phyloP scores from a whole-genome alignment of 768 basidiomycete species.

The Cystobasidium tubakii region DNA sequence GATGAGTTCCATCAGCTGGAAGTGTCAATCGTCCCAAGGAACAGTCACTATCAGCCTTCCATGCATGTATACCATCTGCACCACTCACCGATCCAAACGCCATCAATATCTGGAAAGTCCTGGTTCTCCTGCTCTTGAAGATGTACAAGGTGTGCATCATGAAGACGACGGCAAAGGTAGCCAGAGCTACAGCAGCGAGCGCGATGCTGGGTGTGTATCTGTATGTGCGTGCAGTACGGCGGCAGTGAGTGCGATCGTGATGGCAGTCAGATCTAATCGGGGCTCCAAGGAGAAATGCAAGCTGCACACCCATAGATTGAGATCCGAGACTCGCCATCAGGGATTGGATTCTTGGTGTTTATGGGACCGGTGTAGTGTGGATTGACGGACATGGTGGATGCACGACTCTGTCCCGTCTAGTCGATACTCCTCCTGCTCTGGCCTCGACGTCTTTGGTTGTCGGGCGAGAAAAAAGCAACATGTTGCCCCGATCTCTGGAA shows the following conservation, averaged over 20 bases:
- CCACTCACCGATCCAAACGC: constrained; percentile 46
- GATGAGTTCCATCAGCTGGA: constrained; percentile 47
- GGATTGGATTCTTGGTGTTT: constrained; percentile 24
- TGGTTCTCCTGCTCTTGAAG: constrained; percentile 38
- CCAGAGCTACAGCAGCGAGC: constrained; percentile 44
- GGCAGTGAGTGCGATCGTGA: background rate
- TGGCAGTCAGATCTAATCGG: no score
- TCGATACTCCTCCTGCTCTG: no score
- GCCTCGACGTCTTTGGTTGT: no score
- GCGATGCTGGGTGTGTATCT: constrained; percentile 38
- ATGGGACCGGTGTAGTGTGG: constrained; percentile 14
- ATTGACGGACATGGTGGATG: constrained; percentile 6
- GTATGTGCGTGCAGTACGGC: background rate
- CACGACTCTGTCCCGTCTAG: no score
- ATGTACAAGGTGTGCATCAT: constrained; percentile 41
- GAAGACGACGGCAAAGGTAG: constrained; percentile 45
- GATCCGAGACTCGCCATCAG: constrained; percentile 46
- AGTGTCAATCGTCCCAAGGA: background rate
- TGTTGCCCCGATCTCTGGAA: no score
- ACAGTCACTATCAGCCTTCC: no score
- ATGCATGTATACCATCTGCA: background rate
- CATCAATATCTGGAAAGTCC: constrained; percentile 47
- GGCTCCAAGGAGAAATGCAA: constrained; percentile 21
- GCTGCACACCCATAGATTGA: constrained; percentile 48
- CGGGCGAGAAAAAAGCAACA: background rate